Base-by-base conservation (phyloP, 805 yeast genomes). In the Zygosaccharomyces gambellarensis region DNA sequence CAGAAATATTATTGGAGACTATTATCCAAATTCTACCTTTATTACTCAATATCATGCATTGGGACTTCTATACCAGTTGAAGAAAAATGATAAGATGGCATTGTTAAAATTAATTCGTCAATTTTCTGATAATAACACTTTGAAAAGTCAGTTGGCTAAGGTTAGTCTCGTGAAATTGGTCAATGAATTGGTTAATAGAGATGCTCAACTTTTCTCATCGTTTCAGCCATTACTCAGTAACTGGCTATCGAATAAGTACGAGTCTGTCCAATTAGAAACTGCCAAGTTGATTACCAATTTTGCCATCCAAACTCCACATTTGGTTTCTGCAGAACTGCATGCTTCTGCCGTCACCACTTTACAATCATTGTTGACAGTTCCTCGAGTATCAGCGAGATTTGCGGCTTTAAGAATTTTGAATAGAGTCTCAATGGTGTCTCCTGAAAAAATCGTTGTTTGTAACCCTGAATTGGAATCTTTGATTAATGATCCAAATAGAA, bases 31-130 rank as follows among this genome's bases (percentile, higher is more conserved):
- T 14, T 82, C 92, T 39, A 81, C 95, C 19, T 82, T 78, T 69
- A 85, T 88, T 76, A 79, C 95, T 51, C 98, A 94, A 74, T 94
- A 92, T 71, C 98, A 94, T 69, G 97, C 99, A 2, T 75, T 94
- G 58, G 97, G 97, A 22, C 77, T 94, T 60, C 73, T 95, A 59
- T 90, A 90, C 67, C 86, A 87, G 59, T 77, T 94, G 69, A 82
- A 95, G 67, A 84, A 84, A 61, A 95, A 86, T 67, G 99, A 94
- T 66, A 84, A 86, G 60, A 89, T 94, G 92, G 96, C 97, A 2
- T 74, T 94, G 61, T 79, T 88, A 78, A 92, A 92, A 69, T 75
- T 94, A 74, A 85, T 90, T 61, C 88, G 90, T 61, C 87, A 88
- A 52, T 81, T 87, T 60, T 69, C 79, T 30, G 75, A 74, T 38